phyloP scores from a whole-genome alignment of 202 grass and related monocot species.

The Setaria italica region DNA sequence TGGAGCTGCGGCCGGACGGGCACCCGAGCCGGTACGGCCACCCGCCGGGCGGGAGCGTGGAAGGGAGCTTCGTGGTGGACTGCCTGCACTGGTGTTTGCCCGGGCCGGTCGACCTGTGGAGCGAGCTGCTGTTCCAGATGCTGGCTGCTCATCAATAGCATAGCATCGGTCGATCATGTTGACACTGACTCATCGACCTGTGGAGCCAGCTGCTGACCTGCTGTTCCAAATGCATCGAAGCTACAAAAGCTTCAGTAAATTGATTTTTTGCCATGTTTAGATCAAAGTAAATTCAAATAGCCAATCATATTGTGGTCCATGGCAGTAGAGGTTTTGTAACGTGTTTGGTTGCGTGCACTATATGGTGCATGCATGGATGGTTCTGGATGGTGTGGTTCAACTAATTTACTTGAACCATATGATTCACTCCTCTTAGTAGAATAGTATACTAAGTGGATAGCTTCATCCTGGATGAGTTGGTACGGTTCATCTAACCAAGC shows the following conservation, averaged over 20 bases:
- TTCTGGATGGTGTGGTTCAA: too few species aligned
- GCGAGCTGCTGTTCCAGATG: conserved; percentile 60
- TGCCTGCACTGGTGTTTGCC: conserved; percentile 98
- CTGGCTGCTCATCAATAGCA: conserved; percentile 23
- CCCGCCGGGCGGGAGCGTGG: conserved; percentile 48
- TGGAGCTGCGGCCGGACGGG: conserved; percentile 66
- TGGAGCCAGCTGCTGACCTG: too few species aligned
- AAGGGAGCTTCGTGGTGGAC: conserved; percentile 57
- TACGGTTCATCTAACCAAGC: too few species aligned
- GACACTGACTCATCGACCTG: neutral
- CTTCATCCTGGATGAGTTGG: too few species aligned
- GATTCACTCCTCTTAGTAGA: too few species aligned
- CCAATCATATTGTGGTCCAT: neutral
- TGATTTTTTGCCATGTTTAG: neutral
- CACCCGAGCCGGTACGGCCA: conserved; percentile 72
- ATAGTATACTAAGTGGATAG: too few species aligned
- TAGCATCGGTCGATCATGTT: neutral
- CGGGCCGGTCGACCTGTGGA: conserved; percentile 73
- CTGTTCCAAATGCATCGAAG: neutral
- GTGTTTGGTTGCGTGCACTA: too few species aligned
- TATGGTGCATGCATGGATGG: too few species aligned
- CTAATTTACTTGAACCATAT: too few species aligned
- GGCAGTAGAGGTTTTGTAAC: neutral
- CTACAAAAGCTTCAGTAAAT: neutral
- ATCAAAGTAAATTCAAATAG: neutral